phyloP scores from a whole-genome alignment of 106 monocot species.

The Dactylorhiza incarnata region DNA sequence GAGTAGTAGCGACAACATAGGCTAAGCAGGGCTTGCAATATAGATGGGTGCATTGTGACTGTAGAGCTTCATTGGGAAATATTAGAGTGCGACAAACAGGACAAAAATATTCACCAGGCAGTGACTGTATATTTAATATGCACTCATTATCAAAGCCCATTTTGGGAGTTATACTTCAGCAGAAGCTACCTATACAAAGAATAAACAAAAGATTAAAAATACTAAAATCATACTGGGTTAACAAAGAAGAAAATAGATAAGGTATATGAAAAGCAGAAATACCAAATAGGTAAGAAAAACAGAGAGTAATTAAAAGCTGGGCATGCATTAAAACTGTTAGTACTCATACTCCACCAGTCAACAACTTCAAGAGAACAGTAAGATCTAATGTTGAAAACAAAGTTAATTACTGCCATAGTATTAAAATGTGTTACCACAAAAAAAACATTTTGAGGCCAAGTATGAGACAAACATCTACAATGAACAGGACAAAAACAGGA shows the following conservation, averaged over 20 bases:
- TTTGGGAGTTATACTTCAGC: neutral
- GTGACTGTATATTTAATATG: slow-evolving; percentile 76
- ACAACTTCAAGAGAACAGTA: too few relatives aligned
- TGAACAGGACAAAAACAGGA: too few relatives aligned
- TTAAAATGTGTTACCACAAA: too few relatives aligned
- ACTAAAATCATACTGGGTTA: neutral
- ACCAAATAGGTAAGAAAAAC: neutral
- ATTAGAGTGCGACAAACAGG: slow-evolving; percentile 93
- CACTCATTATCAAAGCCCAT: slow-evolving; percentile 99
- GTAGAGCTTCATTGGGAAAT: slow-evolving; percentile 81
- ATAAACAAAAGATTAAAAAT: neutral
- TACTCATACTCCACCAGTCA: too few relatives aligned
- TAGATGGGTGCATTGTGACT: slow-evolving; percentile 88
- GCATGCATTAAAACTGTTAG: too few relatives aligned
- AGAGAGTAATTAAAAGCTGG: too few relatives aligned
- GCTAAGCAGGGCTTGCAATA: slow-evolving; percentile 93
- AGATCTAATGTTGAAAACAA: too few relatives aligned
- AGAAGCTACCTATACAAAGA: slow-evolving; percentile 6
- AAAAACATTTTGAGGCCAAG: too few relatives aligned
- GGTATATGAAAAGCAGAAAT: neutral
- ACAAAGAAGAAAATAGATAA: neutral
- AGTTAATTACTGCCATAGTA: too few relatives aligned
- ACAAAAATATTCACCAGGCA: slow-evolving; percentile 98
- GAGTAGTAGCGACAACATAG: slow-evolving; percentile 81
- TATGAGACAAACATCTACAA: too few relatives aligned